Percentiles rank a stretch among this genome's conserved stretches.
Conservation (phyloP, 2,329 filamentous ascomycete genomes). For the Penicillium hordei region DNA sequence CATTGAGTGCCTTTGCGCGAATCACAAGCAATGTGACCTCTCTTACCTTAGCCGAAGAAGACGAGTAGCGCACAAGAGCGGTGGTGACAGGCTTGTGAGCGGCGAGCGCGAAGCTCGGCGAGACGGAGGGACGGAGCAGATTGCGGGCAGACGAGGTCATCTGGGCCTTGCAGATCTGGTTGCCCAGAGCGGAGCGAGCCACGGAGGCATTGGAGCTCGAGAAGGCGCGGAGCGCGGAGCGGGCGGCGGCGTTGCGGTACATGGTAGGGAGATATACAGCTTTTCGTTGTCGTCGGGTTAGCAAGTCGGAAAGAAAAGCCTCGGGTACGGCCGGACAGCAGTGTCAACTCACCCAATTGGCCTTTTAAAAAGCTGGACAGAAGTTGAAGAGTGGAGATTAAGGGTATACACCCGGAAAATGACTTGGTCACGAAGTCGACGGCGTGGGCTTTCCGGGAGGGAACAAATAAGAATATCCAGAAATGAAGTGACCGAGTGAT, state of each 20-base stretch:
- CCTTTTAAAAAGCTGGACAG: conserved; percentile 19
- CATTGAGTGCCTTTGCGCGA: conserved; percentile 43
- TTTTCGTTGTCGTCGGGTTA: conserved; percentile 35
- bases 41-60: conserved; percentile 51
- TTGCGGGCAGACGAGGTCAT: conserved; percentile 45
- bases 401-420: conserved; percentile 33
- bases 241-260: conserved; percentile 46
- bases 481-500: conserved; percentile 37
- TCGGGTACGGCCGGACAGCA: conserved; percentile 30
- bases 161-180: conserved; percentile 46
- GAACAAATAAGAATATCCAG: conserved; percentile 34
- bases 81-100: conserved; percentile 48
- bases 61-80: conserved; percentile 51
- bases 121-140: conserved; percentile 37
- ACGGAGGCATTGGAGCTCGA: conserved; percentile 46
- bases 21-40: not conserved
- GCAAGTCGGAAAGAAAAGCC: conserved; percentile 31
- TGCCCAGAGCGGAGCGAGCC: conserved; percentile 42
- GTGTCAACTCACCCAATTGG: conserved; percentile 36
- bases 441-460: conserved; percentile 34
- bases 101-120: conserved; percentile 44
- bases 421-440: conserved; percentile 36
- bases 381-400: conserved; percentile 30
- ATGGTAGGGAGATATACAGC: conserved; percentile 39
- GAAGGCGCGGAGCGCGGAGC: conserved; percentile 47